Base-by-base conservation (phyloP, 2,329 filamentous ascomycete species). In the Knufia fluminis region DNA sequence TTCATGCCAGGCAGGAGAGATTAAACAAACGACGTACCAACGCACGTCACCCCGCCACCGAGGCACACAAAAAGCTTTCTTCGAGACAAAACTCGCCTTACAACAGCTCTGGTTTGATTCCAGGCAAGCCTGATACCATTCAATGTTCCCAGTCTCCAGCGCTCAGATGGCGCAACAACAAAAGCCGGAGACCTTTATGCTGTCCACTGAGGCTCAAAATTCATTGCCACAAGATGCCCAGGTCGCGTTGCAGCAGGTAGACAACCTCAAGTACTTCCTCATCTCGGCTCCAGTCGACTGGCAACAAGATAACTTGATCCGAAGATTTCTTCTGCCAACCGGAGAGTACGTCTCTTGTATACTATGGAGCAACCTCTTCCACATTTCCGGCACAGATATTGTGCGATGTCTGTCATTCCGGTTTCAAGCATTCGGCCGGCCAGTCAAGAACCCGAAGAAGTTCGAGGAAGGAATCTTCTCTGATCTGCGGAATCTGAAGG, bases 381-480 rank as follows among this genome's bases (percentile, higher is more conserved):
- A 98, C 77, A 94, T 98, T 64, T 97, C 92, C 22, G 92, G 92
- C 56, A 98, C 92, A 60, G 92, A 98, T 69, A 98, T 98, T 64
- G 92, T 98, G 54, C 83, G 92, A 79, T 98, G 92, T 65, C 79
- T 98, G 40, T 94, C 92, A 6, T 98, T 98, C 74, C 80, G 92
- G 66, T 98, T 98, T 73, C 92, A 97, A 73, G 92, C 92, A 46
- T 98, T 98, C 65, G 92, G 92, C 61, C 87, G 92, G 50, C 92
- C 92, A 1, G 92, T 98, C 54, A 97, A 96, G 78, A 98, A 98
- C 75, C 94, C 91, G 35, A 98, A 98, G 76, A 98, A 98, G 71
- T 98, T 98, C 65, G 92, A 98, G 71, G 92, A 98, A 71, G 92
- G 92, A 60, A 97, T 98, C 71, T 98, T 98, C 71, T 98, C 92